Evolutionary conservation across 148 eudicot species (phyloP).

Genomic region (Rheum nobile): DNA sequence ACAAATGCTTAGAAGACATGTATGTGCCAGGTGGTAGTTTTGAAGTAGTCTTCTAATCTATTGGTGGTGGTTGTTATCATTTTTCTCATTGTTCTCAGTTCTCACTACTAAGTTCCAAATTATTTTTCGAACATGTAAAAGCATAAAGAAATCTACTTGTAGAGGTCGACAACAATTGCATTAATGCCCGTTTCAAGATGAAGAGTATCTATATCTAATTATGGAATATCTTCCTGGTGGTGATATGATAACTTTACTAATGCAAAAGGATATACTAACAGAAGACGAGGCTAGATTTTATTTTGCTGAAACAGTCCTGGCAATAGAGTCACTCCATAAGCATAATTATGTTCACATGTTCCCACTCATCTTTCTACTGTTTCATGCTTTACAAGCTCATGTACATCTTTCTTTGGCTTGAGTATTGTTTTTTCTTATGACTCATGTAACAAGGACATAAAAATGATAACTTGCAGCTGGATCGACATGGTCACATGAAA

Average conservation of each 20-base stretch:
- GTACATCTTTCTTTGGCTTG: too few relatives aligned
- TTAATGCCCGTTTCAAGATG: slow-evolving; percentile 97
- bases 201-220: slow-evolving; percentile 85
- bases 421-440: too few relatives aligned
- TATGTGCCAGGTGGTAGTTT: slow-evolving; percentile 12
- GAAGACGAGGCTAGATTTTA: too few relatives aligned
- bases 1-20: slow-evolving; percentile 99
- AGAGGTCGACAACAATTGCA: slow-evolving; percentile 98
- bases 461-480: too few relatives aligned
- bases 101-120: not conserved
- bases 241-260: slow-evolving; percentile 97
- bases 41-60: not conserved
- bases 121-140: slow-evolving; percentile 64
- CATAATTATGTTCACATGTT: slow-evolving; percentile 96
- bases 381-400: not conserved
- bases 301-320: slow-evolving; percentile 90
- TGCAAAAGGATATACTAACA: too few relatives aligned
- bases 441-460: too few relatives aligned
- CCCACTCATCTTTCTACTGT: slow-evolving; percentile 1
- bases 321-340: slow-evolving; percentile 91
- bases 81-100: too few relatives aligned
- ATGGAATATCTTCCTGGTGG: slow-evolving; percentile 99
- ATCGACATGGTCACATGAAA: too few relatives aligned
- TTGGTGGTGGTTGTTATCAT: not conserved
- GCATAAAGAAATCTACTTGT: slow-evolving; percentile 96